Conservation (phyloP, 1,284 basidiomycete species). For the Melampsora occidentalis region DNA sequence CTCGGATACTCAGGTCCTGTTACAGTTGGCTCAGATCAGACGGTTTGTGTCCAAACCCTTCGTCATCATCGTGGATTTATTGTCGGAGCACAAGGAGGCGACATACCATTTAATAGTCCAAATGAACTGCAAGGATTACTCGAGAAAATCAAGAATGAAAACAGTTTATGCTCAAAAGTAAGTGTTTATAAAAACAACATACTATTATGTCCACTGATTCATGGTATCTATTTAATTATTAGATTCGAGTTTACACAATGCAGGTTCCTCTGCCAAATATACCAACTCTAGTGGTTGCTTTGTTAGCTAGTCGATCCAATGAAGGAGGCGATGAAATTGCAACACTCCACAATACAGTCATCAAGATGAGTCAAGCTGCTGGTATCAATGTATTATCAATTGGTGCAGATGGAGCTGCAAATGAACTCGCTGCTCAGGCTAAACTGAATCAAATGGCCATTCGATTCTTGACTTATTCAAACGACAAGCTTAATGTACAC, state of each 20-base stretch:
- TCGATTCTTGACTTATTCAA: too few relatives aligned
- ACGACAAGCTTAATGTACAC: background rate
- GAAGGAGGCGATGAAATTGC: too few relatives aligned
- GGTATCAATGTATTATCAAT: slow-evolving; percentile 11
- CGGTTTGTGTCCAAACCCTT: slow-evolving; percentile 2
- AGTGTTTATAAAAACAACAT: background rate
- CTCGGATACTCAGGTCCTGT: slow-evolving; percentile 11
- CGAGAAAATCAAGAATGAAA: background rate
- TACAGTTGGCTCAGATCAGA: slow-evolving; percentile 11
- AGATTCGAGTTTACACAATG: slow-evolving; percentile 19
- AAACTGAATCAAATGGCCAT: too few relatives aligned
- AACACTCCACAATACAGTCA: too few relatives aligned
- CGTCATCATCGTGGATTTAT: slow-evolving; percentile 19
- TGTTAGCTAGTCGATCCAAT: background rate
- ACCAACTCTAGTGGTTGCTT: slow-evolving; percentile 17
- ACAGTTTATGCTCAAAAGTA: slow-evolving; percentile 12
- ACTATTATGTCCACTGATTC: too few relatives aligned
- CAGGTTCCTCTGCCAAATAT: slow-evolving; percentile 7
- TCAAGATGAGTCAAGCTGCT: background rate
- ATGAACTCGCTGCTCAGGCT: too few relatives aligned
- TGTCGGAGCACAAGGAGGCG: slow-evolving; percentile 14
- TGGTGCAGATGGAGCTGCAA: slow-evolving; percentile 24
- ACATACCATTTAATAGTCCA: background rate
- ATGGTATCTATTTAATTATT: background rate
- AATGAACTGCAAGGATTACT: background rate